A percentile compares a stretch with the other conserved stretches of the same genome.
These are phyloP conservation scores for Penicillium roqueforti DNA, from an alignment of 495 filamentous ascomycete species.

Conservation along the genomic window DNA sequence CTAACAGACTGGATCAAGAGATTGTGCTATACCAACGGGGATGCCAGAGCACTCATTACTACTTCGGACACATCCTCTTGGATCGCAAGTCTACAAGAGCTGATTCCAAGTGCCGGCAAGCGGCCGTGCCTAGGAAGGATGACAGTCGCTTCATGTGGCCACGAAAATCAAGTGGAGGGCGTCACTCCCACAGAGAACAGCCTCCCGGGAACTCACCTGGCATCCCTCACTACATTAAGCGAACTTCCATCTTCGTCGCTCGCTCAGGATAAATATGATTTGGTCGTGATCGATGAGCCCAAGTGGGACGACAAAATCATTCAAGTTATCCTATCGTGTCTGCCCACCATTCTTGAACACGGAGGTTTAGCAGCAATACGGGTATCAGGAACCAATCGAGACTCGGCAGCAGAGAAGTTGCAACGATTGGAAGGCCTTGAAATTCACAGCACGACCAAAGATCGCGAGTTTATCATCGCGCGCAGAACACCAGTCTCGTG, in stretches of 20 bases:
- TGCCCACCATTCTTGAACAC: slow-evolving; percentile 7
- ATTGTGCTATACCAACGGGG: slow-evolving; percentile 18
- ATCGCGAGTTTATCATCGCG: slow-evolving; percentile 11
- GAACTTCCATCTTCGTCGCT: slow-evolving; percentile 10
- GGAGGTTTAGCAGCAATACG: slow-evolving; percentile 15
- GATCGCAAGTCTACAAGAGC: slow-evolving; percentile 2
- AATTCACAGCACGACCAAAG: slow-evolving; percentile 10
- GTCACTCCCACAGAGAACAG: not conserved
- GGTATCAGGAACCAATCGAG: slow-evolving; percentile 3
- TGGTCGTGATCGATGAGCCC: slow-evolving; percentile 14
- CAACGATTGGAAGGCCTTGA: slow-evolving; percentile 7
- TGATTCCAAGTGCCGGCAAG: slow-evolving; percentile 4
- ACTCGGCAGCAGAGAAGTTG: not conserved
- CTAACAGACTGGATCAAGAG: slow-evolving; percentile 19
- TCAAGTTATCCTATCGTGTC: not conserved
- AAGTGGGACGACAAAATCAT: slow-evolving; percentile 2
- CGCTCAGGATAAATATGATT: slow-evolving; percentile 9
- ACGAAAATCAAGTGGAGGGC: not conserved
- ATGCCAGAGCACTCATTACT: slow-evolving; percentile 11
- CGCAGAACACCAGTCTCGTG: slow-evolving; percentile 11
- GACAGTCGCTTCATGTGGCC: slow-evolving; percentile 10
- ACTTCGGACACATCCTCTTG: slow-evolving; percentile 7
- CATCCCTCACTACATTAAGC: slow-evolving; percentile 3
- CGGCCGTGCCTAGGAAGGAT: slow-evolving; percentile 15
- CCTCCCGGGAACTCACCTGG: not conserved